Evolutionary conservation across 768 basidiomycete genomes (phyloP), one percentile per base, ranked within the genome.

Genomic region (Boletellus ananiceps): DNA sequence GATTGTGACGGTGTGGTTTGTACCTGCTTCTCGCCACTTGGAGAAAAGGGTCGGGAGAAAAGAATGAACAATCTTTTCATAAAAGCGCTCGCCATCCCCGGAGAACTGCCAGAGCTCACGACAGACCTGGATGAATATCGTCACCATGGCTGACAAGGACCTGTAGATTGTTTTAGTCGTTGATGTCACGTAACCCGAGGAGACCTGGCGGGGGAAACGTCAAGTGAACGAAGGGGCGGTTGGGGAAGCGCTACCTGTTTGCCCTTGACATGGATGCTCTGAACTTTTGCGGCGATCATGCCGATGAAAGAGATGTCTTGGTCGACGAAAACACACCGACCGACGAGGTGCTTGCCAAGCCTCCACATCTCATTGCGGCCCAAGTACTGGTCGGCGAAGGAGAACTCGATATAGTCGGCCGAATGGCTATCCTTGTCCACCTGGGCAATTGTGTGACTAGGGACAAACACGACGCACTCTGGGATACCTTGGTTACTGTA

Each of bases 321-420:
- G 50, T 87, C 83, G 1, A 81, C 77, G 61, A 92, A 86, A 18
- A 96, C 73, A 61, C 90, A 93, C 58, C 84, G 83, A 8, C 83
- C 85, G 23, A 84, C 83, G 14, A 97, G 75, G 44, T 84, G 77
- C 63, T 87, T 83, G n/a, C 83, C 84, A 8, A 97, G 75, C 41
- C 93, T 76, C 92, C 94, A 97, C 93, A 96, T 95, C 57, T 97
- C 96, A 52, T 88, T 92, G 40, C 96, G 82, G 14, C 94, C 95
- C 14, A 97, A 76, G 64, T 97, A 97, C 62, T 95, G 93, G 64
- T 96, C 93, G 54, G 90, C 88, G 62, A 98, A 98, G 40, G 83
- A 83, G 49, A 98, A 78, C 61, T 98, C 95, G 43, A 98, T 77
- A 61, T 84, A 86, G 52, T 88, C 84, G 1, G 88, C 89, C 21